Evolutionary conservation across 106 monocot species (phyloP).

Genomic region (Cymbidium sinense): DNA sequence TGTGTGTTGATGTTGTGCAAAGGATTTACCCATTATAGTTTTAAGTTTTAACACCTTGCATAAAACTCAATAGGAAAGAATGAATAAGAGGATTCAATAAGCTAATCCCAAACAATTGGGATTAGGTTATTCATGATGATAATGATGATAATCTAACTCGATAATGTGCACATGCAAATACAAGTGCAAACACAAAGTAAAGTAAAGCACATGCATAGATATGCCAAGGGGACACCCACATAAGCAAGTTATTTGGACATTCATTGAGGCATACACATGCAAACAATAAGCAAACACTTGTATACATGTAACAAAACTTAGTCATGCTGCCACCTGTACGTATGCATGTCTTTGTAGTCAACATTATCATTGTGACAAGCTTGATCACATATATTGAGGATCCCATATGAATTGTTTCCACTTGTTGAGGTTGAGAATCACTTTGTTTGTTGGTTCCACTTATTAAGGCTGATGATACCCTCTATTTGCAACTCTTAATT

Average conservation of each 20-base stretch:
- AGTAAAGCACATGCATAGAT: background rate
- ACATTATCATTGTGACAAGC: background rate
- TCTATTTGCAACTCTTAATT: background rate
- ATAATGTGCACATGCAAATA: background rate
- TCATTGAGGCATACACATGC: background rate
- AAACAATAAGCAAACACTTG: background rate
- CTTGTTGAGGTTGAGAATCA: background rate
- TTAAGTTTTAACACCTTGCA: background rate
- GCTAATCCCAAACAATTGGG: background rate
- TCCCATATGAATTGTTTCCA: background rate
- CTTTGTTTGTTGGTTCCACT: background rate
- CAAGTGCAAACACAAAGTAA: background rate
- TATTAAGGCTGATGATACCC: background rate
- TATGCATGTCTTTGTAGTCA: background rate
- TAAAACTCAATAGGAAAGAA: background rate
- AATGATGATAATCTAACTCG: background rate
- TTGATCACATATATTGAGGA: background rate
- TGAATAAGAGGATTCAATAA: background rate
- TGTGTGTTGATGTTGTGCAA: background rate
- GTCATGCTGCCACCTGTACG: background rate
- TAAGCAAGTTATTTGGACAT: background rate
- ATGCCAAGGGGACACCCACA: background rate
- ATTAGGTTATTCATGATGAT: background rate
- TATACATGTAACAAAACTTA: background rate
- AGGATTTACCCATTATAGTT: background rate